phyloP scores from a whole-genome alignment of 805 yeast species.

The Wickerhamomyces chambardii region DNA sequence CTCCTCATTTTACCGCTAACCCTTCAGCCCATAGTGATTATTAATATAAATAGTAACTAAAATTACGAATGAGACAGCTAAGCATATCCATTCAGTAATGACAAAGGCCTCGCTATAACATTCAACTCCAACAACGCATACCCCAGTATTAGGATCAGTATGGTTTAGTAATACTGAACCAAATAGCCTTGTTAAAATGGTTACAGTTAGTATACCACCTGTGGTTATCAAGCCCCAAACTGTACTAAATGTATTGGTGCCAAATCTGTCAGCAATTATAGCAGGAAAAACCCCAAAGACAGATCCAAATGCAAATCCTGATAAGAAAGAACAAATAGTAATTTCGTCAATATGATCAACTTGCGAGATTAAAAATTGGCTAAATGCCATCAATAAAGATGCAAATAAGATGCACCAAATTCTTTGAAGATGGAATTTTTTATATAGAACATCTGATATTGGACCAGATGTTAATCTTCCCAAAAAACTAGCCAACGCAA shows the following conservation, averaged over 20 bases:
- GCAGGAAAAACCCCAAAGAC: slow-evolving; percentile 72
- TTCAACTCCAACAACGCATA: slow-evolving; percentile 31
- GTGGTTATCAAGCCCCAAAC: slow-evolving; percentile 72
- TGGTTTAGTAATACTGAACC: slow-evolving; percentile 43
- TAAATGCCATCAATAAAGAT: slow-evolving; percentile 24
- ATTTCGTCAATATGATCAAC: slow-evolving; percentile 31
- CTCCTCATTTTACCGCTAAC: not conserved
- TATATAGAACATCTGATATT: slow-evolving; percentile 49
- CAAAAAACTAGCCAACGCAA: slow-evolving; percentile 54
- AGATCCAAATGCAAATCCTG: slow-evolving; percentile 64
- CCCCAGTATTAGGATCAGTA: slow-evolving; percentile 29
- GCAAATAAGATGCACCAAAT: slow-evolving; percentile 53
- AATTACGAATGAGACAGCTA: slow-evolving; percentile 11
- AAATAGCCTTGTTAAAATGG: slow-evolving; percentile 42
- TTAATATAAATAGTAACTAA: slow-evolving; percentile 12
- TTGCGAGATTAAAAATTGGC: slow-evolving; percentile 25
- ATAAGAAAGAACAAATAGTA: slow-evolving; percentile 39
- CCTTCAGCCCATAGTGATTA: not conserved
- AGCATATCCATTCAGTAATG: slow-evolving; percentile 15
- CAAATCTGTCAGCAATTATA: slow-evolving; percentile 63
- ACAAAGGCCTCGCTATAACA: slow-evolving; percentile 40
- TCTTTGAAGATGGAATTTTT: slow-evolving; percentile 43
- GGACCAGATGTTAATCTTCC: slow-evolving; percentile 64
- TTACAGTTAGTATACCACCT: slow-evolving; percentile 53
- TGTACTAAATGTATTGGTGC: slow-evolving; percentile 58